Evolutionary conservation across 2,329 filamentous ascomycete species (phyloP).

Genomic region (Penicillium sp.): DNA sequence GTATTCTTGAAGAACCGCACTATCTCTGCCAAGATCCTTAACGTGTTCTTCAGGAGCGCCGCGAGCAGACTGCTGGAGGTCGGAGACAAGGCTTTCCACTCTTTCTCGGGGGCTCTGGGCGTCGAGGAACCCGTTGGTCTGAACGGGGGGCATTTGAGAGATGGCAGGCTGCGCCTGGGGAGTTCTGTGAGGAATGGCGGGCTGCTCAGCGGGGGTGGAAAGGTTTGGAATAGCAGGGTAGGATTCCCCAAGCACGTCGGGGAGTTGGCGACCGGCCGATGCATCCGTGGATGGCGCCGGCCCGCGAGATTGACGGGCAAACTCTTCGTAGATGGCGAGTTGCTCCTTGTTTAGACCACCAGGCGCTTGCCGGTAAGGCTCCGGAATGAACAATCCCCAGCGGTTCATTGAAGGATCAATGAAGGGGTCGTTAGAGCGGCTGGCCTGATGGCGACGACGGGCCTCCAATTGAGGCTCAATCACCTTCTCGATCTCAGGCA

Average conservation of each 20-base stretch:
- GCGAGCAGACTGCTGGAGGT: conserved; percentile 56
- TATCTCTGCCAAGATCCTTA: conserved; percentile 54
- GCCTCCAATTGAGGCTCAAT: conserved; percentile 77
- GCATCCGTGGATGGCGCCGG: conserved; percentile 52
- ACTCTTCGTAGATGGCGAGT: conserved; percentile 94
- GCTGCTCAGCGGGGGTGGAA: conserved; percentile 60
- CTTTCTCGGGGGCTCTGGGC: conserved; percentile 52
- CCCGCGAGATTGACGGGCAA: conserved; percentile 79
- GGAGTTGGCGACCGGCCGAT: conserved; percentile 59
- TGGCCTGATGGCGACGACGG: conserved; percentile 70
- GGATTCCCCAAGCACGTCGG: conserved; percentile 61
- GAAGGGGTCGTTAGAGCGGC: conserved; percentile 78
- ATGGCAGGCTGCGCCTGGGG: conserved; percentile 48
- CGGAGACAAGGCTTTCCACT: conserved; percentile 53
- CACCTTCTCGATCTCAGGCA: conserved; percentile 93
- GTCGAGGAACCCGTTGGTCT: conserved; percentile 58
- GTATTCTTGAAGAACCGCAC: conserved; percentile 56
- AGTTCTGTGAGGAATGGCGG: conserved; percentile 58
- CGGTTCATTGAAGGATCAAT: conserved; percentile 77
- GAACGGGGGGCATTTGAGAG: conserved; percentile 31
- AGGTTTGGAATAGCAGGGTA: conserved; percentile 60
- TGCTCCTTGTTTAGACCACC: conserved; percentile 85
- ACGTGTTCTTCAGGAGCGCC: conserved; percentile 58
- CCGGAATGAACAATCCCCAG: conserved; percentile 91
- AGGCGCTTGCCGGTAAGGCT: conserved; percentile 84